Evolutionary conservation across 345 rosid species (phyloP).

Genomic region (Pistacia vera): DNA sequence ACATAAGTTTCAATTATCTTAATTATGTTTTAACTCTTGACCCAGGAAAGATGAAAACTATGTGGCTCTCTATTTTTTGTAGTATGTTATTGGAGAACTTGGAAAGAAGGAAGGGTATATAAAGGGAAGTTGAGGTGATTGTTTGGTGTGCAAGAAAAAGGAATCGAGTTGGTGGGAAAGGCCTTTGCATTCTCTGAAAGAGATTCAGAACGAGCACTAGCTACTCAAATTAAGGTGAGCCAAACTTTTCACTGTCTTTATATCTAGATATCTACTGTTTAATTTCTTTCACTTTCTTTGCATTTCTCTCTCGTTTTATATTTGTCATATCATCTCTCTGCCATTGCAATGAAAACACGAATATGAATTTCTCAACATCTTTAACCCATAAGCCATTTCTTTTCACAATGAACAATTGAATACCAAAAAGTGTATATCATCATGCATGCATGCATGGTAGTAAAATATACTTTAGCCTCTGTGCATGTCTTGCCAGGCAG

Average conservation of each 20-base stretch:
- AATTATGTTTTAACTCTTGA: background rate
- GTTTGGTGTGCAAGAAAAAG: background rate
- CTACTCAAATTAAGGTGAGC: background rate
- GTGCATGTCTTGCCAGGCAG: no score
- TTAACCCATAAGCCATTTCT: no score
- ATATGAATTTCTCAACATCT: no score
- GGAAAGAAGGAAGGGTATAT: background rate
- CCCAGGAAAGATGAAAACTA: background rate
- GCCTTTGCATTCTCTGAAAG: background rate
- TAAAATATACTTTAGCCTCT: no score
- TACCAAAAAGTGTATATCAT: no score
- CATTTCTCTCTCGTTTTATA: background rate
- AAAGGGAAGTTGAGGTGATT: background rate
- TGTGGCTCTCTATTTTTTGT: background rate
- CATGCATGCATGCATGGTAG: no score
- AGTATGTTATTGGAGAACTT: background rate
- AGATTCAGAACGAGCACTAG: background rate
- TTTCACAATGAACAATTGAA: no score
- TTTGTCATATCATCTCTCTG: no score
- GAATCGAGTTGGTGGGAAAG: background rate
- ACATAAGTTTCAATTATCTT: no score
- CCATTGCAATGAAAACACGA: no score
- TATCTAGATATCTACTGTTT: no score
- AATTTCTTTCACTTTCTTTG: background rate
- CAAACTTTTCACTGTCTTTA: background rate